phyloP scores from a whole-genome alignment of 2,329 filamentous ascomycete species.

The Xylariaceae sp. region DNA sequence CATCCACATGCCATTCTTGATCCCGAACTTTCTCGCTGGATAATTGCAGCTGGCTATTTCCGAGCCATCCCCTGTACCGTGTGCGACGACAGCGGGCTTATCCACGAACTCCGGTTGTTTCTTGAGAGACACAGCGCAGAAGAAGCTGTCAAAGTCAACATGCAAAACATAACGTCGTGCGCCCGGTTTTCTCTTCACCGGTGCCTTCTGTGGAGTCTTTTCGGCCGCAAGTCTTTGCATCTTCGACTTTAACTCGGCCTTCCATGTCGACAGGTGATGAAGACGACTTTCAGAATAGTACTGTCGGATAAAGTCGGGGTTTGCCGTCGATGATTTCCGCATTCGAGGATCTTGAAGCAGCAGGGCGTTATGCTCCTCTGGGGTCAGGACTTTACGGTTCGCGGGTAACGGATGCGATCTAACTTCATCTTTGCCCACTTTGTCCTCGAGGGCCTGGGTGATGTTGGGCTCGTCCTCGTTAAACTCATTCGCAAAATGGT shows the following conservation, averaged over 20 bases:
- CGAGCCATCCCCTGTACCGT: constrained; percentile 76
- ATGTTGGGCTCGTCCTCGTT: not conserved
- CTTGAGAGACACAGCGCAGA: constrained; percentile 84
- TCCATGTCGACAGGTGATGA: constrained; percentile 95
- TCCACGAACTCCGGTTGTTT: constrained; percentile 67
- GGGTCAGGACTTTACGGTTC: constrained; percentile 52
- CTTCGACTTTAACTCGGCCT: constrained; percentile 84
- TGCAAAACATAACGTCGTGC: constrained; percentile 81
- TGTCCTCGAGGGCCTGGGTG: not conserved
- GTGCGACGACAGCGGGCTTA: constrained; percentile 83
- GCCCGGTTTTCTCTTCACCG: constrained; percentile 51
- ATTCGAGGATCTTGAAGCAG: constrained; percentile 79
- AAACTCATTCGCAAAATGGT: not conserved
- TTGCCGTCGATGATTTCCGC: constrained; percentile 82
- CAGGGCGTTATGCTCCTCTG: constrained; percentile 87
- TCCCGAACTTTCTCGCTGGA: constrained; percentile 73
- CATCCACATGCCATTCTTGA: constrained; percentile 99
- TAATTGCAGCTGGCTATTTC: constrained; percentile 99
- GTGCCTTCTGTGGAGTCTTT: constrained; percentile 45
- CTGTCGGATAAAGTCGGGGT: constrained; percentile 88
- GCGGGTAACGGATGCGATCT: constrained; percentile 11
- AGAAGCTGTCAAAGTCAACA: constrained; percentile 98
- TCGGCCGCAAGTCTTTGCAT: constrained; percentile 77
- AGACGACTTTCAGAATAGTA: constrained; percentile 93
- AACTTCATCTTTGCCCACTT: constrained; percentile 7